A percentile compares a stretch with the other conserved stretches of the same genome.
Evolutionary conservation across 2,329 filamentous ascomycete species (phyloP).

Genomic region (Cercospora brassicicola): DNA sequence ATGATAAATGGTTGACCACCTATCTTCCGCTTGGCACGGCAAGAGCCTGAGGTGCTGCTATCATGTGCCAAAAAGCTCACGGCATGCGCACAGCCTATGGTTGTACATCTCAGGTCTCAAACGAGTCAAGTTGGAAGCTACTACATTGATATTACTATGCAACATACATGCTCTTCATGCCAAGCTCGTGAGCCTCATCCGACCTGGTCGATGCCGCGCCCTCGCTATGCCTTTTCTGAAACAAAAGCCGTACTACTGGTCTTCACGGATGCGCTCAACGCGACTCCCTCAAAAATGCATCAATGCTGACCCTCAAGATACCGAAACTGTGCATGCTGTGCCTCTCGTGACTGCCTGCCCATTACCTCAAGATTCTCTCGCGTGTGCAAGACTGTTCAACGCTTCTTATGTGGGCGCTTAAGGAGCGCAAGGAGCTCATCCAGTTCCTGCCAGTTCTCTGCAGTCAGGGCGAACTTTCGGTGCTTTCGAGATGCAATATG

Average conservation of each 20-base stretch:
- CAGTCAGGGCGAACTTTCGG: constrained; percentile 82
- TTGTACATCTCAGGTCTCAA: neutral
- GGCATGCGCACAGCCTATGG: neutral
- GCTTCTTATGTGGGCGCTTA: constrained; percentile 56
- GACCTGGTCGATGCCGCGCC: constrained; percentile 9
- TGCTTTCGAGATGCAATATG: constrained; percentile 86
- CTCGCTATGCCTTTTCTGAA: constrained; percentile 15
- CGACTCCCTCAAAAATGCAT: constrained; percentile 8
- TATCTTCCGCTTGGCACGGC: neutral
- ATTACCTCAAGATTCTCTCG: neutral
- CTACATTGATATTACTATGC: constrained; percentile 12
- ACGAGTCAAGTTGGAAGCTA: neutral
- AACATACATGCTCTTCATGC: constrained; percentile 8
- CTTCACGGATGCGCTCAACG: neutral
- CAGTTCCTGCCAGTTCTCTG: constrained; percentile 84
- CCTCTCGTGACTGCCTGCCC: neutral
- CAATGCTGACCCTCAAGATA: constrained; percentile 10
- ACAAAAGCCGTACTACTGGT: neutral
- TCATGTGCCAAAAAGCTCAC: neutral
- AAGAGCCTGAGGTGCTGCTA: neutral
- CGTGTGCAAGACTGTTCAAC: neutral
- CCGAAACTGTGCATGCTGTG: constrained; percentile 6
- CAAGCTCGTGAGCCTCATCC: constrained; percentile 9
- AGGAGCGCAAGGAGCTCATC: constrained; percentile 78
- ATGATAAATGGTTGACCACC: neutral